Base-by-base conservation (phyloP, 768 basidiomycete genomes). In the Leccinum disarticulatum region DNA sequence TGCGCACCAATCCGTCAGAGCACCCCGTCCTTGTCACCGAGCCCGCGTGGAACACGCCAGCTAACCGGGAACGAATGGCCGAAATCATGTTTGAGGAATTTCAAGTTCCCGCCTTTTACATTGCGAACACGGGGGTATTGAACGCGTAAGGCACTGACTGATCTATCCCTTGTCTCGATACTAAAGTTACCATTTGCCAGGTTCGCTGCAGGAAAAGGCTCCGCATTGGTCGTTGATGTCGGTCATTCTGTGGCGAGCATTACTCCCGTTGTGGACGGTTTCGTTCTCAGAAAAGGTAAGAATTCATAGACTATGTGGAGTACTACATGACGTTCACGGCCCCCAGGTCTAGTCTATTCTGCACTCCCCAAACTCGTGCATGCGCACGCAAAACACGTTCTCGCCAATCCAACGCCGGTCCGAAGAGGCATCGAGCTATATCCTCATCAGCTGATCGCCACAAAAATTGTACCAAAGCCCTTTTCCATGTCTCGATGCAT, bases 1-100 rank as follows among this genome's bases (percentile, higher is more conserved):
- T 98, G 81, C 84, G 84, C 22, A 84, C 86, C 58, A 85, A 86
- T 64, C 81, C 92, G 3, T 77, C 87, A 5, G 93, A 98, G 65
- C 95, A 97, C 68, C 97, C 97, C 1, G 75, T 98, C 47, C 83
- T 99, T 46, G 84, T 95, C 8, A 98, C 97, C 0, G 97, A 99
- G 72, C 90, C 95, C 7, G 88, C 95, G 3, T 99, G 97, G 97
- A 98, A 98, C 71, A 92, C 93, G 0, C 80, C 87, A 22, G 87
- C 87, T n/a, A 93, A 97, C 70, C 80, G 96, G 60, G 94, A 98
- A 77, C 83, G 89, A 56, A 91, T 98, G 88, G 91, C 94, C 11
- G 94, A 98, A 76, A 90, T 97, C 51, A 91, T 97, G 87, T 98
- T 98, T 68, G 97, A 99, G 74, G 90, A 96, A 66, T 96, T 97